Conservation (phyloP, 805 yeast genomes). For the Wickerhamomyces strasburgensis region DNA sequence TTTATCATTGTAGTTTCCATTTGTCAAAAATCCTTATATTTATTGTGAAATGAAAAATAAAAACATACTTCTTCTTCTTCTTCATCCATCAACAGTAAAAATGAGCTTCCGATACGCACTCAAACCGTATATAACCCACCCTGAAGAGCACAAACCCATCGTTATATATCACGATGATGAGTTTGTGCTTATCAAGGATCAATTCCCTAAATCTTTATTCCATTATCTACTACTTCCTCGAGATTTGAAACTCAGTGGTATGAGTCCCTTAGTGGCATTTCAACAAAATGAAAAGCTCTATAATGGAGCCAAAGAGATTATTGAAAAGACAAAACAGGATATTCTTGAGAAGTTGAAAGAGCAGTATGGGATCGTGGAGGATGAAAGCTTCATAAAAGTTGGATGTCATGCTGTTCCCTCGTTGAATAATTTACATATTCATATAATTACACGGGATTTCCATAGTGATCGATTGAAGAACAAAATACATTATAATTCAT, state of each 20-base stretch:
- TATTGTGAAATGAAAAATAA: no score
- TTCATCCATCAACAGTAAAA: no score
- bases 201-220: constrained; percentile 55
- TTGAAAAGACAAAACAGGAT: constrained; percentile 10
- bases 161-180: constrained; percentile 47
- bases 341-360: constrained; percentile 16
- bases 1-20: no score
- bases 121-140: constrained; percentile 41
- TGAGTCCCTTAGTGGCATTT: constrained; percentile 40
- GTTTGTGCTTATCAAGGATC: constrained; percentile 54
- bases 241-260: constrained; percentile 32
- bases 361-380: constrained; percentile 17
- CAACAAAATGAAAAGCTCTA: constrained; percentile 27
- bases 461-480: constrained; percentile 49
- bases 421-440: constrained; percentile 64
- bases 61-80: no score
- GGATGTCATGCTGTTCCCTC: constrained; percentile 76
- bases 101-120: constrained; percentile 48
- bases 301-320: constrained; percentile 14
- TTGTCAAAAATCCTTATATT: no score
- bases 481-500: constrained; percentile 66
- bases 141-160: constrained; percentile 32
- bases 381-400: constrained; percentile 33
- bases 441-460: constrained; percentile 65
- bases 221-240: constrained; percentile 64